Percentiles rank a stretch among this genome's conserved stretches.
phyloP scores from a whole-genome alignment of 345 rosid genomes.

The Hypericum perforatum region DNA sequence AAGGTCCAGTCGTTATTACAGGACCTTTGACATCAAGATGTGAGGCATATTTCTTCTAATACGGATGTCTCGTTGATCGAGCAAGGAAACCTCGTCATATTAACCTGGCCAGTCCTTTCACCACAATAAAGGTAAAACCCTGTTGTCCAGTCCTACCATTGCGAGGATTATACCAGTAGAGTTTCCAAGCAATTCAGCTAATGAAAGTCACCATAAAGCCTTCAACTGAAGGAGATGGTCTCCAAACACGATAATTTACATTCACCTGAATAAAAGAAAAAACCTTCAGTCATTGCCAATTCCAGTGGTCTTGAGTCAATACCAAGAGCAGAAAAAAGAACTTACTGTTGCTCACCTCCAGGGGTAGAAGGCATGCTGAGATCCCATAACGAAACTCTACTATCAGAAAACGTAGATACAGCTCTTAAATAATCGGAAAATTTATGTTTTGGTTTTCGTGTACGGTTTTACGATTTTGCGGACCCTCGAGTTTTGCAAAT shows the following conservation, averaged over 20 bases:
- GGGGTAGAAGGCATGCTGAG: conserved; percentile 35
- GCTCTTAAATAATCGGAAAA: too few relatives aligned
- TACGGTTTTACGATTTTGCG: too few relatives aligned
- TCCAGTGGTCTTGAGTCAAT: too few relatives aligned
- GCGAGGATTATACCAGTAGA: conserved; percentile 51
- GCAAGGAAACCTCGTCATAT: conserved; percentile 27
- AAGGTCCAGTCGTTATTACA: conserved; percentile 45
- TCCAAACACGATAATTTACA: conserved; percentile 53
- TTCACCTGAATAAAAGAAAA: conserved; percentile 38
- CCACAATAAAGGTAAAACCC: conserved; percentile 65
- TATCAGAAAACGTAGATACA: conserved; percentile 83
- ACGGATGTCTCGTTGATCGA: conserved; percentile 22
- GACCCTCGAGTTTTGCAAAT: too few relatives aligned
- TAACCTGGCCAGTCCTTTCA: conserved; percentile 70
- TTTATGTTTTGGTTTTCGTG: too few relatives aligned
- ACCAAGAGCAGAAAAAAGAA: too few relatives aligned
- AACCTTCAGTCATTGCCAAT: neutral
- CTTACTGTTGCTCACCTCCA: conserved; percentile 29
- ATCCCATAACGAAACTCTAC: conserved; percentile 59
- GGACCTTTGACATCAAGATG: conserved; percentile 94
- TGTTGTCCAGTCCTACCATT: conserved; percentile 85
- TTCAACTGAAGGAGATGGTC: conserved; percentile 49
- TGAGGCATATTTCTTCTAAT: conserved; percentile 52
- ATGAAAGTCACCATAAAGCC: conserved; percentile 70
- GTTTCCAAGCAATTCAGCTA: conserved; percentile 66